A percentile compares a stretch with the other conserved stretches of the same genome.
phyloP scores from a whole-genome alignment of 73 alveolate species.

The Paraurostyla sp. region DNA sequence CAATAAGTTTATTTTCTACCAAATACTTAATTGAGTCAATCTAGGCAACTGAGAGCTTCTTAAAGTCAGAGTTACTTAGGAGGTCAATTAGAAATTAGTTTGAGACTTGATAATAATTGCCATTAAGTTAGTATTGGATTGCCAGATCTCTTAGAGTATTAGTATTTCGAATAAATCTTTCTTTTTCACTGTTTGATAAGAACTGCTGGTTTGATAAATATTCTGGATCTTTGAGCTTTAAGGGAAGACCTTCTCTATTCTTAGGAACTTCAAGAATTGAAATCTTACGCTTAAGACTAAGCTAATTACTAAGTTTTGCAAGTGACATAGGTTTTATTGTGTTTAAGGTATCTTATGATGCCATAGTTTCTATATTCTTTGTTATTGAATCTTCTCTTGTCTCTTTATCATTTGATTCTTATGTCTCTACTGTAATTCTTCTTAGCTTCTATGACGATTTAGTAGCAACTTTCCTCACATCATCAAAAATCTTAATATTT shows the following conservation, averaged over 20 bases:
- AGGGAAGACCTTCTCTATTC: conserved; percentile 42
- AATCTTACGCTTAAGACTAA: conserved; percentile 9
- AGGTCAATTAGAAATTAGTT: not conserved
- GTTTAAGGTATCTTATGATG: not conserved
- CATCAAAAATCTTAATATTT: not conserved
- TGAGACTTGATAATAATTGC: conserved; percentile 18
- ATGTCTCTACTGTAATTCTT: not conserved
- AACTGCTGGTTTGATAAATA: not conserved
- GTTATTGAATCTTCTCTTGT: not conserved
- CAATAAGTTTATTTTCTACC: not conserved
- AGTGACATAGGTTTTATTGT: not conserved
- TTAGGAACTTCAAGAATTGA: not conserved
- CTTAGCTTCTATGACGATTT: not conserved
- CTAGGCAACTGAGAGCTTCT: not conserved
- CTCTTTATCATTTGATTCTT: not conserved
- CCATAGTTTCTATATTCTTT: not conserved
- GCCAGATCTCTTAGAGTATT: not conserved
- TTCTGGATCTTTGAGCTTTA: not conserved
- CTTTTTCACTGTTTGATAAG: conserved; percentile 5
- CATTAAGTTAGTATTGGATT: conserved; percentile 16
- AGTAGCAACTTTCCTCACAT: conserved; percentile 8
- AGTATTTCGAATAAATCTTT: not conserved
- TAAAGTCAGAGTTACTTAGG: not conserved
- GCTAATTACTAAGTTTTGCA: not conserved
- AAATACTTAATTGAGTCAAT: not conserved